A percentile compares a stretch with the other conserved stretches of the same genome.
These are phyloP conservation scores for Gracilariopsis chorda DNA, from an alignment of 23 red algal genomes.

Conservation along the genomic window DNA sequence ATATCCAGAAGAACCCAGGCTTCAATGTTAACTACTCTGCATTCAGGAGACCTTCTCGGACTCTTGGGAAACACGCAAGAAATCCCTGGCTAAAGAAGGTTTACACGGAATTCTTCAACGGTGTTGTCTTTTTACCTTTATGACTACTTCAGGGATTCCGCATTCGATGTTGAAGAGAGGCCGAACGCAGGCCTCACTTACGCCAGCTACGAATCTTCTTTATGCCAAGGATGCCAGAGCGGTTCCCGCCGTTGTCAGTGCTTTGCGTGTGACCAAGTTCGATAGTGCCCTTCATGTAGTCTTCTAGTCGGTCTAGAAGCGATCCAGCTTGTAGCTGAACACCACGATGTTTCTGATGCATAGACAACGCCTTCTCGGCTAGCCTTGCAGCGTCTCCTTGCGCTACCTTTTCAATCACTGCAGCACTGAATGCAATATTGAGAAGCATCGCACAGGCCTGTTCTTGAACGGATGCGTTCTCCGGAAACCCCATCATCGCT, in stretches of 20 bases:
- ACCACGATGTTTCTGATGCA: conserved; percentile 65
- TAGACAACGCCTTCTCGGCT: conserved; percentile 42
- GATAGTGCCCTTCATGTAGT: background rate
- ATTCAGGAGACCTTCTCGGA: too few relatives aligned
- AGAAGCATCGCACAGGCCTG: conserved; percentile 72
- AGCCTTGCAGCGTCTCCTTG: conserved; percentile 39
- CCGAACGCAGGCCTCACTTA: too few relatives aligned
- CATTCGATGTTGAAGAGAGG: too few relatives aligned
- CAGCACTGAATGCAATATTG: conserved; percentile 27
- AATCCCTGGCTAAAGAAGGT: too few relatives aligned
- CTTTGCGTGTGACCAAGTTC: background rate
- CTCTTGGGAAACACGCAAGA: too few relatives aligned
- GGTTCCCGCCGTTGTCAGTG: background rate
- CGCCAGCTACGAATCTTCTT: background rate
- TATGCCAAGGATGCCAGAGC: background rate
- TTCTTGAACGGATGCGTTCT: conserved; percentile 58
- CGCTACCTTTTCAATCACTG: conserved; percentile 7
- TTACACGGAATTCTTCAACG: too few relatives aligned
- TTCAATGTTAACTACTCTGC: too few relatives aligned
- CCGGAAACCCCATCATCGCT: conserved; percentile 73
- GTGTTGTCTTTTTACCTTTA: too few relatives aligned
- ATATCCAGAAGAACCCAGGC: too few relatives aligned
- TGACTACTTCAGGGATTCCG: too few relatives aligned
- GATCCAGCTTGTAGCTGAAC: conserved; percentile 69
- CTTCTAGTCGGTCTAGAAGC: conserved; percentile 51